Base-by-base conservation (phyloP, 306 rosid genomes). In the Lathyrus tuberosus region DNA sequence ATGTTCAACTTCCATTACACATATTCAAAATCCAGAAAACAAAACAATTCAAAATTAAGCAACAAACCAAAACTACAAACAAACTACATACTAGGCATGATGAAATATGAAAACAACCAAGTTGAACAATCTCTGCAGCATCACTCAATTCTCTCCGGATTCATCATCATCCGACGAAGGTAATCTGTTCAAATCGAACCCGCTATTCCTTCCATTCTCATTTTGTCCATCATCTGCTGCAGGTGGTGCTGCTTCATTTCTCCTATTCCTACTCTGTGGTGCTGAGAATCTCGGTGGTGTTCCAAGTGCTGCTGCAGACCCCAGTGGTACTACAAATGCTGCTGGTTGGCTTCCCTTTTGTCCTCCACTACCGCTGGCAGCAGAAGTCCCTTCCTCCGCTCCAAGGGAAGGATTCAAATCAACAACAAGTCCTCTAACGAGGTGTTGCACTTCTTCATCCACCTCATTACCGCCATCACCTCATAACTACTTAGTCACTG, bases 351-450 rank as follows among this genome's bases (percentile, higher is more conserved):
- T 44, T 14, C 2, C 6, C 49, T 12, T 4, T 12, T 14, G 13
- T 14, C n/a, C 4, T 2, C 6, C 16, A 15, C 20, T n/a, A 8
- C 10, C 16, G 2, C 52, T 20, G 8, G 20, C 20, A 15, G 52
- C 52, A 47, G 71, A 62, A 16, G 67, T 22, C 0, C 35, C 53
- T 2, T 0, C 69, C 35, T 9, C 64, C 3, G 16, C 14, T 6
- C 28, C 33, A 0, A 17, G 0, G 4, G 71, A 46, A 8, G 31
- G n/a, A 14, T 81, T 81, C 51, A 76, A 13, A 28, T 72, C 78
- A 37, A 76, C 15, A 1, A 9, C 30, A 8, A 44, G 11, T 24
- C 47, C 30, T 47, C 15, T 26, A 18, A 26, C 11, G 13, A 70
- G 4, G 0, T 42, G 14, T 9, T 56, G 8, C 3, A 33, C 8